Conservation (phyloP, 331 rosid genomes). For the Prunus yedoensis region DNA sequence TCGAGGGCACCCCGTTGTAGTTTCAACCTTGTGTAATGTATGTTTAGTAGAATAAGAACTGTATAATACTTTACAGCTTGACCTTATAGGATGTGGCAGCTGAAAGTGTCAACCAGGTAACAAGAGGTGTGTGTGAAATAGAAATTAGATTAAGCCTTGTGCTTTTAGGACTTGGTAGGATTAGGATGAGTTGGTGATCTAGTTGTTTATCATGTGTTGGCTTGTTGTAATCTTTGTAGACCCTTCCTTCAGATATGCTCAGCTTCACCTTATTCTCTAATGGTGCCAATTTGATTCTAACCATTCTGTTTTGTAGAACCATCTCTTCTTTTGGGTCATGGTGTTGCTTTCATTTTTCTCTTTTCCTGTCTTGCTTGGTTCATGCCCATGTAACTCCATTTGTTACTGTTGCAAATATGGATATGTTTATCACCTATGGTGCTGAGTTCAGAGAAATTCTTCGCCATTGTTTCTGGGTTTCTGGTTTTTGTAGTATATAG, state of each 20-base stretch:
- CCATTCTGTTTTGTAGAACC: too few relatives aligned
- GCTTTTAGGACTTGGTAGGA: slow-evolving; percentile 3
- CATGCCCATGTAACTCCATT: too few relatives aligned
- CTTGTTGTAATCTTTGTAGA: slow-evolving; percentile 20
- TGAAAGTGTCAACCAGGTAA: slow-evolving; percentile 23
- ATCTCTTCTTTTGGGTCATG: too few relatives aligned
- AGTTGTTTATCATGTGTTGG: slow-evolving; percentile 8
- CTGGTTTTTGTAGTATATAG: too few relatives aligned
- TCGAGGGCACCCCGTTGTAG: slow-evolving; percentile 24
- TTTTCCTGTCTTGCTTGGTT: too few relatives aligned
- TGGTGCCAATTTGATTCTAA: not conserved
- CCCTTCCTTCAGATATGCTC: not conserved
- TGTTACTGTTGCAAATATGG: too few relatives aligned
- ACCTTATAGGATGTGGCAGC: slow-evolving; percentile 9
- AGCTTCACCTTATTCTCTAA: not conserved
- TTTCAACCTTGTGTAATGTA: slow-evolving; percentile 31
- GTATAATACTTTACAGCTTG: slow-evolving; percentile 24
- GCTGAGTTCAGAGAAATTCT: too few relatives aligned
- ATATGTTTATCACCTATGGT: too few relatives aligned
- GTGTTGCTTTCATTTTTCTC: too few relatives aligned
- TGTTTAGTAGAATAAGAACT: slow-evolving; percentile 33
- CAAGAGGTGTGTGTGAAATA: slow-evolving; percentile 17
- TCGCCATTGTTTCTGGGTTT: too few relatives aligned
- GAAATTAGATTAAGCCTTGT: slow-evolving; percentile 23
- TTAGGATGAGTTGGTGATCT: slow-evolving; percentile 21